Evolutionary conservation across 1,284 basidiomycete genomes (phyloP), one percentile per base, ranked within the genome.

Genomic region (Sporisorium iseilematis-ciliati): DNA sequence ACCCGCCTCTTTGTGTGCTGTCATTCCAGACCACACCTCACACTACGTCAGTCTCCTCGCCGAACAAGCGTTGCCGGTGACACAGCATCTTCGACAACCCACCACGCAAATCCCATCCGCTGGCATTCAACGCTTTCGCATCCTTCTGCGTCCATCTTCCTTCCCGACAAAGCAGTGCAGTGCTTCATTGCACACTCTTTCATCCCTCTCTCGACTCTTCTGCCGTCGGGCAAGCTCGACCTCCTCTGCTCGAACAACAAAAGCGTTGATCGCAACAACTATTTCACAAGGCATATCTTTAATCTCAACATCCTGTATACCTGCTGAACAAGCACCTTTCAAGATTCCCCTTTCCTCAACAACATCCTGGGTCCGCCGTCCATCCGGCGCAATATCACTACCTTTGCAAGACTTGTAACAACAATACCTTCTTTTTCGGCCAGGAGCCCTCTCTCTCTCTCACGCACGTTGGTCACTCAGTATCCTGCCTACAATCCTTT

Each of bases 321-420:
- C 66, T 69, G 66, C 60, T 63, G 4, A 29, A 55, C 40, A 51
- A 63, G 60, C 60, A 63, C 48, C 20, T 46, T 63, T 45, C 66
- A 63, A 63, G 56, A 63, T 63, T 53, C 51, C 25, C n/a, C 20
- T 10, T 38, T 2, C 45, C 52, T 33, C 41, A 23, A 38, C 50
- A 57, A 40, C 20, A 20, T 26, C 23, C 3, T 45, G 12, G 23
- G 3, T 42, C 45, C 55, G 45, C 31, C 45, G 16, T 23, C 23
- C 23, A 49, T 26, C 46, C 29, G 33, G 45, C 54, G 40, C 29
- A 57, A n/a, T 52, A 21, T 21, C n/a, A 26, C 18, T 38, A 29
- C 59, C 57, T 50, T 40, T 58, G 56, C 59, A 62, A 56, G 51
- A 46, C 56, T 41, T 62, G 58, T 64, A 62, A 51, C 60, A 66